phyloP scores from a whole-genome alignment of 768 basidiomycete species.

The Mycena metata region DNA sequence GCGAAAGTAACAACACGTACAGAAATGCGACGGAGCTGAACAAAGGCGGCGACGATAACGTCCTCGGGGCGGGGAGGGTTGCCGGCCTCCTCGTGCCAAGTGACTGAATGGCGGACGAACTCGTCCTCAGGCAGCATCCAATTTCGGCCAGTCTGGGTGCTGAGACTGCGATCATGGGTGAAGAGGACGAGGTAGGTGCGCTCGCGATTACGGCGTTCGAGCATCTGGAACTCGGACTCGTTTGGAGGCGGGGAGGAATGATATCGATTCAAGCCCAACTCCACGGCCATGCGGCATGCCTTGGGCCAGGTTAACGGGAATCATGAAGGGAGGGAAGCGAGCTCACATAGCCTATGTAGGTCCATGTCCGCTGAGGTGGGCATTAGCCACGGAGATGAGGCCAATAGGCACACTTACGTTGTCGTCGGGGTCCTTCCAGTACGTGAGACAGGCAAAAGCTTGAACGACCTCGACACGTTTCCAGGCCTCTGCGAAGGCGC shows the following conservation, averaged over 20 bases:
- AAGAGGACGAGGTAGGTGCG: slow-evolving; percentile 89
- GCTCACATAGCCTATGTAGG: slow-evolving; percentile 87
- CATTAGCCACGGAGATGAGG: slow-evolving; percentile 37
- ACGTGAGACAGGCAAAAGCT: slow-evolving; percentile 89
- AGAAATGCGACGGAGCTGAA: slow-evolving; percentile 83
- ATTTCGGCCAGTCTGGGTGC: slow-evolving; percentile 86
- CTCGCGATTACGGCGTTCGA: slow-evolving; percentile 87
- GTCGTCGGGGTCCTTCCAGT: slow-evolving; percentile 92
- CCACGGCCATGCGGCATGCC: slow-evolving; percentile 92
- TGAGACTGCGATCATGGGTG: slow-evolving; percentile 87
- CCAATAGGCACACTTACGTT: slow-evolving; percentile 61
- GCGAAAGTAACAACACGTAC: slow-evolving; percentile 57
- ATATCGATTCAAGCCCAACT: slow-evolving; percentile 84
- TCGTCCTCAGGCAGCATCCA: slow-evolving; percentile 95
- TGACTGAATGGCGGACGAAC: slow-evolving; percentile 73
- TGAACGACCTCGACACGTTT: slow-evolving; percentile 90
- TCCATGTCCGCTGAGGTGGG: slow-evolving; percentile 79
- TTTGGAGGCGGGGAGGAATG: slow-evolving; percentile 64
- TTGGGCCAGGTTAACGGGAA: slow-evolving; percentile 44
- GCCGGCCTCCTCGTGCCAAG: slow-evolving; percentile 79
- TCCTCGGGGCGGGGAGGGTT: slow-evolving; percentile 78
- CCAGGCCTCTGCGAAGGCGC: slow-evolving; percentile 83
- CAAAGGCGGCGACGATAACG: slow-evolving; percentile 83
- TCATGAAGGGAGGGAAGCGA: slow-evolving; percentile 21
- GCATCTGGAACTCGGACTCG: slow-evolving; percentile 74